Percentiles rank a stretch among this genome's conserved stretches.
These are phyloP conservation scores for Urtica urens DNA, from an alignment of 306 rosid genomes.

Conservation along the genomic window DNA sequence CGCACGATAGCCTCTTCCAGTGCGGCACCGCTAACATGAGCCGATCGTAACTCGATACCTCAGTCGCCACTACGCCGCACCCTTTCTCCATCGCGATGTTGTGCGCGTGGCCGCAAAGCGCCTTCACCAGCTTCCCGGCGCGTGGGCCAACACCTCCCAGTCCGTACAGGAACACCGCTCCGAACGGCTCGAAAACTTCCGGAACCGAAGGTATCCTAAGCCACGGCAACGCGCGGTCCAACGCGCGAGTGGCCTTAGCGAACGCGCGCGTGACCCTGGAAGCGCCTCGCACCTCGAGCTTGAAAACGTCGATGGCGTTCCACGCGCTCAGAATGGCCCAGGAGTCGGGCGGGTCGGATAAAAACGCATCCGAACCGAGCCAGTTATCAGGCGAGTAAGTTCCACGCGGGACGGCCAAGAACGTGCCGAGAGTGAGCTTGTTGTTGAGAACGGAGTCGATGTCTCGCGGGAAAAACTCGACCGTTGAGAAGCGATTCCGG, in stretches of 20 bases:
- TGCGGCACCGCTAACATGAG: constrained; percentile 57
- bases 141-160: constrained; percentile 71
- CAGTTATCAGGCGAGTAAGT: constrained; percentile 19
- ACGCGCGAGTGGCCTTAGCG: constrained; percentile 47
- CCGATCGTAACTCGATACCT: constrained; percentile 59
- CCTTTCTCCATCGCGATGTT: constrained; percentile 63
- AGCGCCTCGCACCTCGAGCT: constrained; percentile 63
- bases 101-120: constrained; percentile 57
- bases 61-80: constrained; percentile 74
- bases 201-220: constrained; percentile 68
- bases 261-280: constrained; percentile 39
- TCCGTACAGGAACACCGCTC: constrained; percentile 68
- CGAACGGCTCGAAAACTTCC: constrained; percentile 65
- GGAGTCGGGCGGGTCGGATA: constrained; percentile 53
- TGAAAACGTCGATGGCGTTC: constrained; percentile 76
- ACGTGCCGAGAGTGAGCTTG: constrained; percentile 64
- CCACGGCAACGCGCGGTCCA: constrained; percentile 76
- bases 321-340: constrained; percentile 88
- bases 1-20: constrained; percentile 76
- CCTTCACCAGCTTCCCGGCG: constrained; percentile 43
- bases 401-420: constrained; percentile 67
- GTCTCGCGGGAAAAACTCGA: constrained; percentile 91
- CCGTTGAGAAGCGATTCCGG: constrained; percentile 63
- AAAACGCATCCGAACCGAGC: constrained; percentile 52
- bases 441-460: constrained; percentile 65